These are phyloP conservation scores for Forsythia suspensa DNA, from an alignment of 257 asterid species.

Conservation along the genomic window DNA sequence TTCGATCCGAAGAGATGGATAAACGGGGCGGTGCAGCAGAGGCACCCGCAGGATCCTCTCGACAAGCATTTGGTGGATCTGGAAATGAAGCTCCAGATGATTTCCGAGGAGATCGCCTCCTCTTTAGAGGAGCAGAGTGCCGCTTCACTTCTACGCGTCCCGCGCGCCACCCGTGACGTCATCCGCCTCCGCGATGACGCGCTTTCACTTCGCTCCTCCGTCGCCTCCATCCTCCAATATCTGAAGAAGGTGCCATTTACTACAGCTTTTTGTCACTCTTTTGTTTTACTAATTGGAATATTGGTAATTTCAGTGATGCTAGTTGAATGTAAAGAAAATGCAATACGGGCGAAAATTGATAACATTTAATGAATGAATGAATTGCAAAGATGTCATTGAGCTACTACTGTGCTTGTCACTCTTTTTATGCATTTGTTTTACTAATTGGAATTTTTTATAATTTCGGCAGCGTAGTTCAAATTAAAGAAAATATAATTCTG, in stretches of 20 bases:
- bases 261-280: neutral
- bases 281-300: neutral
- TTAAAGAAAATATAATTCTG: neutral
- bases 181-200: conserved; percentile 93
- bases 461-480: neutral
- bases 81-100: conserved; percentile 97
- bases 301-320: neutral
- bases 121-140: conserved; percentile 96
- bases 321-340: neutral
- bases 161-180: conserved; percentile 91
- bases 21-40: conserved; percentile 74
- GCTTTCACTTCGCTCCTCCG: conserved; percentile 82
- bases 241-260: conserved; percentile 63
- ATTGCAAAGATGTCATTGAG: neutral
- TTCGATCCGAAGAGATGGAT: conserved; percentile 98
- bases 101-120: conserved; percentile 92
- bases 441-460: neutral
- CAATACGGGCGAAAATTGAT: neutral
- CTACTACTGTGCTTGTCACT: neutral
- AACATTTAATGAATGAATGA: neutral
- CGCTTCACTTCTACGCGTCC: conserved; percentile 86
- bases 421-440: neutral
- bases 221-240: conserved; percentile 70
- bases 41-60: conserved; percentile 84
- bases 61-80: conserved; percentile 95